phyloP scores from a whole-genome alignment of 1,284 basidiomycete genomes.

The Hypsizygus ulmarius region DNA sequence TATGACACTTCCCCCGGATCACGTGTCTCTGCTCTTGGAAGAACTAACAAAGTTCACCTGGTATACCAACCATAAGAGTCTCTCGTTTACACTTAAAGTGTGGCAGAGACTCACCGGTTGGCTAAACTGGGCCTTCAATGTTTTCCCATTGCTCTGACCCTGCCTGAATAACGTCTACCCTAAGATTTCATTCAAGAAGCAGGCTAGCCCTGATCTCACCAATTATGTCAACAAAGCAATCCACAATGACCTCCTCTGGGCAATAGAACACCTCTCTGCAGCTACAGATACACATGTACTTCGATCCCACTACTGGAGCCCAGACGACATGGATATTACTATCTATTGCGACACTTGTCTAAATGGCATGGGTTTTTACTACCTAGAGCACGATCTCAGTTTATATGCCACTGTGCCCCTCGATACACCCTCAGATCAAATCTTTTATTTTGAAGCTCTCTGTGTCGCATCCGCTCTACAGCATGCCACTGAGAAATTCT shows the following conservation, averaged over 20 bases:
- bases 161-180: too few relatives aligned
- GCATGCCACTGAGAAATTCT: background rate
- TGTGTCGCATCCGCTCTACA: background rate
- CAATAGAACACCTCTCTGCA: constrained; percentile 24
- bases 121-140: constrained; percentile 39
- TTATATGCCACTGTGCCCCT: background rate
- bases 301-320: constrained; percentile 10
- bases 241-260: constrained; percentile 15
- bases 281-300: constrained; percentile 22
- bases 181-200: too few relatives aligned
- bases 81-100: constrained; percentile 20
- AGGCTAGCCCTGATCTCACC: background rate
- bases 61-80: background rate
- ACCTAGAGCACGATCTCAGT: background rate
- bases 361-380: constrained; percentile 1
- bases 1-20: constrained; percentile 5
- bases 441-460: constrained; percentile 11
- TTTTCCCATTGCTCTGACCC: too few relatives aligned
- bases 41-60: background rate
- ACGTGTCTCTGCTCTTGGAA: background rate
- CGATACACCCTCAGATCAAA: constrained; percentile 2
- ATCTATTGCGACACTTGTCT: constrained; percentile 23
- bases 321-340: constrained; percentile 11
- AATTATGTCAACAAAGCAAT: constrained; percentile 7
- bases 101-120: constrained; percentile 32